Evolutionary conservation across 495 filamentous ascomycete species (phyloP).

Genomic region (Trichoderma asperelloides): DNA sequence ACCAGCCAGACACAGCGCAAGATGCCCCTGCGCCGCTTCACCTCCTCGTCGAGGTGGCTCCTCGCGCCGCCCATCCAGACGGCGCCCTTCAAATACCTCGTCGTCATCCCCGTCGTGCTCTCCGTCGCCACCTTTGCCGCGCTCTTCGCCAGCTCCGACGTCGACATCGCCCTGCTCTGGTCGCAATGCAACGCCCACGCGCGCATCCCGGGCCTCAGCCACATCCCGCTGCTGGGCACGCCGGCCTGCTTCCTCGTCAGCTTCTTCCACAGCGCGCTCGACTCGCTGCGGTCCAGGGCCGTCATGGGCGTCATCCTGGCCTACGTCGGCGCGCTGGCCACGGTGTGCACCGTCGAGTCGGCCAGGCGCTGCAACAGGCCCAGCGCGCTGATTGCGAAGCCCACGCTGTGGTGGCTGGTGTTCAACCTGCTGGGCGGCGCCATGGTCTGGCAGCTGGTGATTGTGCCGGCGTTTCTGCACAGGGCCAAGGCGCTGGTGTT

Average conservation of each 20-base stretch:
- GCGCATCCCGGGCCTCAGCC: conserved; percentile 25
- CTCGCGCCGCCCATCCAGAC: conserved; percentile 18
- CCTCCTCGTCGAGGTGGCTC: not conserved
- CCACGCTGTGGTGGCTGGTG: conserved; percentile 28
- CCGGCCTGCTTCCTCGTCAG: conserved; percentile 31
- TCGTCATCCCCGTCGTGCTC: conserved; percentile 25
- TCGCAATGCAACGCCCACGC: conserved; percentile 33
- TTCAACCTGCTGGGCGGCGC: conserved; percentile 33
- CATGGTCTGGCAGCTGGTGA: conserved; percentile 32
- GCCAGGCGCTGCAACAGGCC: conserved; percentile 28
- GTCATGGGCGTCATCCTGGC: conserved; percentile 22
- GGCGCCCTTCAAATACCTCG: conserved; percentile 20
- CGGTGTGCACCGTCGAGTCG: conserved; percentile 28
- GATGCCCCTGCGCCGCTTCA: not conserved
- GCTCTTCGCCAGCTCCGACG: conserved; percentile 25
- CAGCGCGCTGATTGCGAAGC: conserved; percentile 24
- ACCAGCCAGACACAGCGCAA: not conserved
- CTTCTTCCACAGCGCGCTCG: conserved; percentile 26
- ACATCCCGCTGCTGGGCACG: conserved; percentile 25
- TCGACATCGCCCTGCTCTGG: conserved; percentile 31
- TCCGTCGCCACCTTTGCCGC: conserved; percentile 20
- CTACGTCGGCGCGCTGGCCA: conserved; percentile 26
- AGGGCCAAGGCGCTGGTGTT: conserved; percentile 20
- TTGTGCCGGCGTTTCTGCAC: conserved; percentile 32
- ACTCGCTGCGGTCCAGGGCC: conserved; percentile 18